These are phyloP conservation scores for Fusarium udum DNA, from an alignment of 2,329 filamentous ascomycete species.

Conservation along the genomic window DNA sequence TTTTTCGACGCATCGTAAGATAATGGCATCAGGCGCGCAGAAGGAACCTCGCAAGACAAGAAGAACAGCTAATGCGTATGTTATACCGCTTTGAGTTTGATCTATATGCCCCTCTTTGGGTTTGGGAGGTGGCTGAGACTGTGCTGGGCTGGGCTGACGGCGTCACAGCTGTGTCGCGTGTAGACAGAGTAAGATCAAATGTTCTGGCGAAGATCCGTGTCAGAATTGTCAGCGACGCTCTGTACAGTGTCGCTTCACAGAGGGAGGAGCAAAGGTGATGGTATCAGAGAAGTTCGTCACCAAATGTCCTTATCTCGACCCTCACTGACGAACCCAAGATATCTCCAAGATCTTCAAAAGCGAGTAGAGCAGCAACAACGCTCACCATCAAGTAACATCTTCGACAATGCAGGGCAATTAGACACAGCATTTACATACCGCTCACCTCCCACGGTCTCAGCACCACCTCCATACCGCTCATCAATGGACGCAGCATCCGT, in stretches of 20 bases:
- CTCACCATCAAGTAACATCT: slow-evolving; percentile 8
- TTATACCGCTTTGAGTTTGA: background rate
- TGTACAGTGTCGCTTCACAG: slow-evolving; percentile 46
- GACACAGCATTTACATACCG: slow-evolving; percentile 3
- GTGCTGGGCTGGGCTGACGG: background rate
- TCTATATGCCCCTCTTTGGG: background rate
- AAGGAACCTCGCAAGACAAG: slow-evolving; percentile 32
- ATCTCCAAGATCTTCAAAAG: slow-evolving; percentile 40
- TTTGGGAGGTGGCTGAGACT: background rate
- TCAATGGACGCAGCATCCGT: slow-evolving; percentile 14
- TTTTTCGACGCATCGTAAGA: slow-evolving; percentile 2
- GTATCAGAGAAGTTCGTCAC: slow-evolving; percentile 46
- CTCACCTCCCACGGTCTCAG: slow-evolving; percentile 17
- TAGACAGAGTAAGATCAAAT: slow-evolving; percentile 50
- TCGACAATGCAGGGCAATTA: background rate
- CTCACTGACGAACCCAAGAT: slow-evolving; percentile 27
- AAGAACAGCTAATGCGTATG: slow-evolving; percentile 44
- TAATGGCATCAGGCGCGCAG: slow-evolving; percentile 24
- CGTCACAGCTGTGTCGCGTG: slow-evolving; percentile 44
- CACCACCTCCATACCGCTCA: slow-evolving; percentile 31
- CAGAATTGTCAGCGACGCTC: slow-evolving; percentile 45
- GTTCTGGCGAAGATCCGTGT: slow-evolving; percentile 48
- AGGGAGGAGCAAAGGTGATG: slow-evolving; percentile 43
- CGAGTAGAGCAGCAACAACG: slow-evolving; percentile 29
- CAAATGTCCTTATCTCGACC: background rate